Evolutionary conservation across 2,329 filamentous ascomycete genomes (phyloP).

Genomic region (Coleophoma eucalyptorum): DNA sequence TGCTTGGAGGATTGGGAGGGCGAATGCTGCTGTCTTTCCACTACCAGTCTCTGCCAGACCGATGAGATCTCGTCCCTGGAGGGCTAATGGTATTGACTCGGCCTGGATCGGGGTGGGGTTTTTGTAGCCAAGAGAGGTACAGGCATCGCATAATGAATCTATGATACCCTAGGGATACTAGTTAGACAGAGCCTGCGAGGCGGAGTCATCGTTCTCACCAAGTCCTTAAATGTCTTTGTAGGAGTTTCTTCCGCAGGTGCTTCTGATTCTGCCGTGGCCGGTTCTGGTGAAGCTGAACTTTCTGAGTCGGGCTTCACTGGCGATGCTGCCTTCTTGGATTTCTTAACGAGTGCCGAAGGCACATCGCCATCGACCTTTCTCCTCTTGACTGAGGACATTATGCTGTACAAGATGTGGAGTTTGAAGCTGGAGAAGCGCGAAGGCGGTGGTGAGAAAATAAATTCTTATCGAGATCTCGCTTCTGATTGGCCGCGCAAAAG

Average conservation of each 20-base stretch:
- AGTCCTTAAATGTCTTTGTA: constrained; percentile 43
- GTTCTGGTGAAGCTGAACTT: constrained; percentile 10
- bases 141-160: constrained; percentile 85
- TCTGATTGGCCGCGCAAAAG: constrained; percentile 22
- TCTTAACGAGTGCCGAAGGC: constrained; percentile 11
- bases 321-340: constrained; percentile 11
- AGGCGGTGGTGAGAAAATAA: constrained; percentile 12
- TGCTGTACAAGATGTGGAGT: constrained; percentile 6
- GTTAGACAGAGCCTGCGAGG: constrained; percentile 1
- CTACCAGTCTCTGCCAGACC: constrained; percentile 92
- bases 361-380: constrained; percentile 22
- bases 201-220: constrained; percentile 25
- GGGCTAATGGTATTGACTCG: constrained; percentile 76
- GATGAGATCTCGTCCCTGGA: constrained; percentile 82
- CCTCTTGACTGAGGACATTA: constrained; percentile 27
- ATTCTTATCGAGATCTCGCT: constrained; percentile 23
- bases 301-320: constrained; percentile 7
- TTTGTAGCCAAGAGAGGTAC: constrained; percentile 77
- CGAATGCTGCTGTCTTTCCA: constrained; percentile 95
- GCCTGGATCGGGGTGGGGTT: constrained; percentile 84
- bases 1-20: constrained; percentile 85
- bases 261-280: constrained; percentile 8
- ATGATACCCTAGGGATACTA: constrained; percentile 62
- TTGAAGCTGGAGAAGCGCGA: neutral
- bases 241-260: constrained; percentile 13